Percentiles rank a stretch among this genome's conserved stretches.
Conservation (phyloP, 2,329 filamentous ascomycete species). For the Rhynchosporium graminicola region DNA sequence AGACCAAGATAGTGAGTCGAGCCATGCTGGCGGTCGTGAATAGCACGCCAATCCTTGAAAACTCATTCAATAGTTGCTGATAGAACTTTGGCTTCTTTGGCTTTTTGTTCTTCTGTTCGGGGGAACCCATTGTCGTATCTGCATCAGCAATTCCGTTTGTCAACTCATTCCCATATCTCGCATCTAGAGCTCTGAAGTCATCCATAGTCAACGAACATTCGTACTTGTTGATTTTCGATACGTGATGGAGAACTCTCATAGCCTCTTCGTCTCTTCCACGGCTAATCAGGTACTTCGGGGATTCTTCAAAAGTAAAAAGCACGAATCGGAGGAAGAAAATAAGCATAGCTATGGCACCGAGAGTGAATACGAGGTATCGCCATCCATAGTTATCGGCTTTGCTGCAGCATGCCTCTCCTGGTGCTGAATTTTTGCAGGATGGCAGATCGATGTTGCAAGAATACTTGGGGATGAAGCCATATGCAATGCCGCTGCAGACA, state of each 20-base stretch:
- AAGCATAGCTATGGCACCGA: constrained; percentile 55
- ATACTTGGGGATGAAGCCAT: constrained; percentile 30
- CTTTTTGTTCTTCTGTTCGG: not conserved
- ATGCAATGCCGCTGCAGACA: constrained; percentile 32
- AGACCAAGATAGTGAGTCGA: constrained; percentile 49
- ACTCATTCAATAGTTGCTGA: constrained; percentile 35
- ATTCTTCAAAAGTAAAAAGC: constrained; percentile 58
- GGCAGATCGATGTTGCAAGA: constrained; percentile 23
- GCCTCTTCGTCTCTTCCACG: constrained; percentile 55
- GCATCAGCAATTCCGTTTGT: constrained; percentile 1
- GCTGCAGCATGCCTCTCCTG: constrained; percentile 39
- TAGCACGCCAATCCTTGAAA: constrained; percentile 47
- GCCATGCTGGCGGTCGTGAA: constrained; percentile 47
- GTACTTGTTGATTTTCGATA: constrained; percentile 51
- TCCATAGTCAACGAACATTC: constrained; percentile 11
- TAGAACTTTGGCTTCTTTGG: not conserved
- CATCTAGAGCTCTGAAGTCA: constrained; percentile 7
- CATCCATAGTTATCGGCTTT: constrained; percentile 56
- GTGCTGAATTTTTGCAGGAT: constrained; percentile 14
- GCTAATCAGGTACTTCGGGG: constrained; percentile 58
- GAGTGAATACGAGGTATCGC: constrained; percentile 56
- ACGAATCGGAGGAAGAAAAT: constrained; percentile 58
- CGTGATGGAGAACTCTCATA: constrained; percentile 54
- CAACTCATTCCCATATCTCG: constrained; percentile 20
- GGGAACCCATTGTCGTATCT: not conserved